Conservation (phyloP, 768 basidiomycete genomes). For the Suillus fuscotomentosus region DNA sequence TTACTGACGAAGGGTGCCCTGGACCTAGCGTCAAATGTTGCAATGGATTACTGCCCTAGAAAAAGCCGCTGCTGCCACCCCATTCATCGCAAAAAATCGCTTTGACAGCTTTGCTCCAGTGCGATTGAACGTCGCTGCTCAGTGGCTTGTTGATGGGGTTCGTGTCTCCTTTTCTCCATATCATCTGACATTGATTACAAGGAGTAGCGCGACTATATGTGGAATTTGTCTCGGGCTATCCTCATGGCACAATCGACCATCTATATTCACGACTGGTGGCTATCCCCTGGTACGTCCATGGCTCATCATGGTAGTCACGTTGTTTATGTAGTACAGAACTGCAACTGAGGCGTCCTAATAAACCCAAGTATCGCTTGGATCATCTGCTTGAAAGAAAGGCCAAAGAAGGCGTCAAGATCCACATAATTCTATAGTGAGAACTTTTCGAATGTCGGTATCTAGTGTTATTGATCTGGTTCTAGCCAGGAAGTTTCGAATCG, state of each 20-base stretch:
- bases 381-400: constrained; percentile 85
- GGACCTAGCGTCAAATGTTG: constrained; percentile 81
- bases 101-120: constrained; percentile 95
- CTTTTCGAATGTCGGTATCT: neutral
- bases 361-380: constrained; percentile 86
- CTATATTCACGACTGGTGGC: constrained; percentile 99
- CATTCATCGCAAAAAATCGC: constrained; percentile 78
- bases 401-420: constrained; percentile 93
- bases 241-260: constrained; percentile 84
- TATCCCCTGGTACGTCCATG: constrained; percentile 66
- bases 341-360: constrained; percentile 79
- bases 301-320: neutral
- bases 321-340: constrained; percentile 50
- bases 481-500: constrained; percentile 95
- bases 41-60: constrained; percentile 96
- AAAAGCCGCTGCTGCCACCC: constrained; percentile 70
- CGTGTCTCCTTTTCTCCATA: neutral
- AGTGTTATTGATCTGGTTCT: constrained; percentile 11
- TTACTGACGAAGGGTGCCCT: constrained; percentile 5
- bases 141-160: constrained; percentile 98
- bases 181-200: neutral
- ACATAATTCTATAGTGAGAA: constrained; percentile 88
- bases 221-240: constrained; percentile 93
- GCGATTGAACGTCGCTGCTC: constrained; percentile 87
- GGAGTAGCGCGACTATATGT: constrained; percentile 90